These are phyloP conservation scores for Ochromonas danica DNA, from an alignment of 108 stramenopile genomes.

Conservation along the genomic window DNA sequence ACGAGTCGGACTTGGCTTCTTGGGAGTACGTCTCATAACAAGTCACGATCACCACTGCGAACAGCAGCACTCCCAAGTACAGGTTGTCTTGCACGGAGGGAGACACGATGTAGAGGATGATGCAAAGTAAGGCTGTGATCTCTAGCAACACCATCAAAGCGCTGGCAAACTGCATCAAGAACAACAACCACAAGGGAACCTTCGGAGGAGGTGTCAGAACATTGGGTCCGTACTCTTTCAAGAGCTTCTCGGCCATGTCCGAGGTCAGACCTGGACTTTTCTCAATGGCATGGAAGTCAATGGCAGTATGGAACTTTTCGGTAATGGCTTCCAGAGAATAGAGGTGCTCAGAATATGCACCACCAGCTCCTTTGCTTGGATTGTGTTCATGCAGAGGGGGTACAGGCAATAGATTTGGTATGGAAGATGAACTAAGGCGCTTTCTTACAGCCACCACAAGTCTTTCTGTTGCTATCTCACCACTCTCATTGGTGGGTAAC, in stretches of 20 bases:
- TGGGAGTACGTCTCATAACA: slow-evolving; percentile 62
- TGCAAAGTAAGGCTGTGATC: slow-evolving; percentile 59
- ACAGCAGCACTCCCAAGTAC: slow-evolving; percentile 59
- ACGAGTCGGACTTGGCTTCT: slow-evolving; percentile 55
- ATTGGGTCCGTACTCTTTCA: slow-evolving; percentile 39
- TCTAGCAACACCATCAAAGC: slow-evolving; percentile 63
- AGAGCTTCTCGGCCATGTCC: slow-evolving; percentile 13
- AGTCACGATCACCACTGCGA: slow-evolving; percentile 61
- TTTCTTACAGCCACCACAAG: neutral
- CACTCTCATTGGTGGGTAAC: neutral
- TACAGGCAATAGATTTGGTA: neutral
- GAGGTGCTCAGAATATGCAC: neutral
- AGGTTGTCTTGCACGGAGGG: slow-evolving; percentile 47
- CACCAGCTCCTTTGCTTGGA: neutral
- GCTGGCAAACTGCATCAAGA: slow-evolving; percentile 58
- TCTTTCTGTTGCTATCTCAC: neutral
- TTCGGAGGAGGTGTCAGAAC: slow-evolving; percentile 34
- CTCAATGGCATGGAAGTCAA: neutral
- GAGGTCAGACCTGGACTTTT: neutral
- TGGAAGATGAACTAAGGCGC: neutral
- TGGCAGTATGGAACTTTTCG: neutral
- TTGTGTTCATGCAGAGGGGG: neutral
- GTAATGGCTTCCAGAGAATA: neutral
- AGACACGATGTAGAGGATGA: slow-evolving; percentile 55
- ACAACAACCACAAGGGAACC: slow-evolving; percentile 54